Conservation (phyloP, 306 rosid genomes). For the Castanea sativa region DNA sequence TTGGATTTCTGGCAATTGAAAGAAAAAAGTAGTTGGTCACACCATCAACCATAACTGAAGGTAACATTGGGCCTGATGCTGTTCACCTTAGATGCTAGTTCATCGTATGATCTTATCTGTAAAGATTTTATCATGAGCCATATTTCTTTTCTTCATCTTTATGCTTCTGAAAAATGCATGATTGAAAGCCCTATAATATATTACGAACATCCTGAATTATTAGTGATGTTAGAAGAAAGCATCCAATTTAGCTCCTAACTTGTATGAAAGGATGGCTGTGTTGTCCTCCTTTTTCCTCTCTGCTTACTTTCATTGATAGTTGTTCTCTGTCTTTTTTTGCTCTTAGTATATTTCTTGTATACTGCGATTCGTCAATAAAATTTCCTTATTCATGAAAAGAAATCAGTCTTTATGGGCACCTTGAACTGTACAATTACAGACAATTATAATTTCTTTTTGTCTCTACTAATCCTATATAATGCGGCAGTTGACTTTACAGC, state of each 20-base stretch:
- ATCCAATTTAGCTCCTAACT: background rate
- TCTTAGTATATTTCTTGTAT: no score
- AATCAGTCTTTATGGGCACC: background rate
- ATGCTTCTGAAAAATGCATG: background rate
- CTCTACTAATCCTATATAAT: background rate
- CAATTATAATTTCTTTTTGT: background rate
- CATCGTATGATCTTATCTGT: background rate
- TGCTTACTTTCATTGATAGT: no score
- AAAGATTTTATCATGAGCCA: background rate
- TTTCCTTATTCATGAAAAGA: no score
- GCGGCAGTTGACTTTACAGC: background rate
- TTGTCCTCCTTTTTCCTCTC: no score
- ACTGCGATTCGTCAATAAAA: no score
- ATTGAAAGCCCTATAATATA: background rate
- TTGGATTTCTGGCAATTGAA: constrained; percentile 49
- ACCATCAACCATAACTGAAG: constrained; percentile 75
- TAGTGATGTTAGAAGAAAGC: background rate
- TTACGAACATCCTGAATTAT: background rate
- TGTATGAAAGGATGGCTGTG: no score
- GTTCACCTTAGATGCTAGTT: constrained; percentile 38
- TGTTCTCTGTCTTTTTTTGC: no score
- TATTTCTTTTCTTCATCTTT: background rate
- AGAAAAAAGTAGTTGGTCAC: constrained; percentile 82
- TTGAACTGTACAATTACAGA: background rate
- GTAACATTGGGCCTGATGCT: constrained; percentile 80